A percentile compares a stretch with the other conserved stretches of the same genome.
Evolutionary conservation across 2,329 filamentous ascomycete species (phyloP).

Genomic region (Colletotrichum neosansevieriae): DNA sequence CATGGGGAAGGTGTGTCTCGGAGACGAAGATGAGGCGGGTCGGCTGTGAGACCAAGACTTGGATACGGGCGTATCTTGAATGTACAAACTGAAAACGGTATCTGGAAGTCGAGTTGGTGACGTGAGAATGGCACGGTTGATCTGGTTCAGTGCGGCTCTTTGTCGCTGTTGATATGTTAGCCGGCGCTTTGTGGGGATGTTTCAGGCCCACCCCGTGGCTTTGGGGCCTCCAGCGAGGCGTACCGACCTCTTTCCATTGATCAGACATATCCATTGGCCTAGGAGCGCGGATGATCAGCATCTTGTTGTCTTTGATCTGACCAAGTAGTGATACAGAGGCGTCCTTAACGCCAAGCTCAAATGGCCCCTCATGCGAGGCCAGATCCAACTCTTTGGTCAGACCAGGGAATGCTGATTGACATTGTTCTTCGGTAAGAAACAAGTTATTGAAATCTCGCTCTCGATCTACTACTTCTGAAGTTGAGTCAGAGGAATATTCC

Average conservation of each 20-base stretch:
- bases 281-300: conserved; percentile 59
- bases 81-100: conserved; percentile 64
- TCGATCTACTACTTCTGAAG: neutral
- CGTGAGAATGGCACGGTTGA: conserved; percentile 65
- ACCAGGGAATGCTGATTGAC: conserved; percentile 58
- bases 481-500: neutral
- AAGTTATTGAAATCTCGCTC: conserved; percentile 46
- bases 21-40: conserved; percentile 52
- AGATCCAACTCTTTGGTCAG: conserved; percentile 60
- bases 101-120: conserved; percentile 61
- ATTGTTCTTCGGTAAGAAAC: conserved; percentile 57
- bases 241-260: conserved; percentile 56
- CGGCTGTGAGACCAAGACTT: conserved; percentile 61
- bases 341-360: conserved; percentile 50
- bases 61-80: conserved; percentile 62
- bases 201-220: neutral
- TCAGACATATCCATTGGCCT: conserved; percentile 54
- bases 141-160: conserved; percentile 64
- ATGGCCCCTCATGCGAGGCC: conserved; percentile 57
- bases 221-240: neutral
- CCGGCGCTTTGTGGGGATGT: conserved; percentile 15
- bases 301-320: conserved; percentile 48
- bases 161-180: conserved; percentile 52
- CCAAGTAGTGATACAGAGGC: conserved; percentile 52
- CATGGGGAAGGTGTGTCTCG: conserved; percentile 60